Evolutionary conservation across 1,139 yeast species (phyloP), one percentile per base, ranked within the genome.

Genomic region (Geotrichum reessii): DNA sequence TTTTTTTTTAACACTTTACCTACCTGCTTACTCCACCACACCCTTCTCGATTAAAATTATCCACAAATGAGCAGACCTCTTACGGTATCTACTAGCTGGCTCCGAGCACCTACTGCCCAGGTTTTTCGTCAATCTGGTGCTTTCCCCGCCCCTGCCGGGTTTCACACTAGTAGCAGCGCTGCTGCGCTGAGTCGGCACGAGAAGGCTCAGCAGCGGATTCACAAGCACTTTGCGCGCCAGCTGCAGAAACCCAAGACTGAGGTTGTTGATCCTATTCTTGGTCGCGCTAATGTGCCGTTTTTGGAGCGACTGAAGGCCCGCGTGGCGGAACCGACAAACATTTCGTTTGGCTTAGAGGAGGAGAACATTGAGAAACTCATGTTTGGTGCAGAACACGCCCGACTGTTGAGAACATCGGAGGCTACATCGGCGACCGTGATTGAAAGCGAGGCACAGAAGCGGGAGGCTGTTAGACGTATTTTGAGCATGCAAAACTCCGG

Each of bases 261-360:
- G 59, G 59, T 58, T 42, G 81, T 84, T 37, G 89, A 91, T 72
- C 97, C 97, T 0, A 96, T 91, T 1, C 78, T 90, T 61, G 97
- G 97, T 9, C 80, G 80, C 57, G 73, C 81, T 4, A 74, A 79
- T 56, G 84, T 85, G 62, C 84, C 86, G n/a, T 91, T 91, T 67
- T 74, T 90, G 59, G 74, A 76, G 55, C 81, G 96, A 71, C 77
- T 91, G 58, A 77, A 79, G 65, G 82, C 88, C 40, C 86, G 85
- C 65, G 74, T 86, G 37, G 77, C 78, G 50, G 89, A 85, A 66
- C 85, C 87, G 19, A 82, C 85, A 17, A 78, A 81, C 67, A 78
- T 81, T 62, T 73, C 82, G 63, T 70, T 66, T 55, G 63, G 64
- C 2, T 63, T 73, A 49, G 64, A 66, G 48, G 58, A 70, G 5